These are phyloP conservation scores for Schizopora paradoxa DNA, from an alignment of 1,284 basidiomycete species.

Conservation along the genomic window DNA sequence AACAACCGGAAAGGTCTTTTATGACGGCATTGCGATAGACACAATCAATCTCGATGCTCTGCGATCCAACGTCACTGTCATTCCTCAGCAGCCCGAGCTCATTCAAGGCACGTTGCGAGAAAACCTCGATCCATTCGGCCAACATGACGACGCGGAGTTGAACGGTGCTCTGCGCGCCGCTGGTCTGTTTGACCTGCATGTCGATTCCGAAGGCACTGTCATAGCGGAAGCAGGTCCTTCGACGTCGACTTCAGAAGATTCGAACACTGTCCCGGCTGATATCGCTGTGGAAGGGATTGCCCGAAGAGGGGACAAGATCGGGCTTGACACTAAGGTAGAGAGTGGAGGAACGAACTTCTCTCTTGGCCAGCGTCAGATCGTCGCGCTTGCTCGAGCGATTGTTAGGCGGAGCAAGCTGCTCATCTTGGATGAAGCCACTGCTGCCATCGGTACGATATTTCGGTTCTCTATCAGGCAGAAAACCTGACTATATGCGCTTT, in stretches of 20 bases:
- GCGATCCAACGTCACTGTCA: slow-evolving; percentile 40
- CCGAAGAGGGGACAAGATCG: background rate
- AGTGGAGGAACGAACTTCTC: slow-evolving; percentile 24
- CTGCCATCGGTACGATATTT: slow-evolving; percentile 17
- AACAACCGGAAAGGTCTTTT: slow-evolving; percentile 34
- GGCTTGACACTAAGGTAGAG: slow-evolving; percentile 1
- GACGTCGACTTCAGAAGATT: background rate
- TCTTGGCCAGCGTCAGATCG: slow-evolving; percentile 24
- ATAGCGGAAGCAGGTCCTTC: background rate
- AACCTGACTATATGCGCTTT: slow-evolving; percentile 1
- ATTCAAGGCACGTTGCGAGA: slow-evolving; percentile 21
- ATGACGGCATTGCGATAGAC: slow-evolving; percentile 27
- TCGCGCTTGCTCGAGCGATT: slow-evolving; percentile 31
- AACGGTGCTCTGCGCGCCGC: slow-evolving; percentile 43
- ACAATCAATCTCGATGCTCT: slow-evolving; percentile 39
- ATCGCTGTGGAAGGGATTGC: background rate
- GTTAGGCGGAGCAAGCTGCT: slow-evolving; percentile 26
- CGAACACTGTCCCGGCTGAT: too few relatives aligned
- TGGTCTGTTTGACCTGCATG: slow-evolving; percentile 28
- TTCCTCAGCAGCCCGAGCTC: slow-evolving; percentile 40
- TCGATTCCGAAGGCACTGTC: slow-evolving; percentile 7
- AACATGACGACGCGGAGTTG: slow-evolving; percentile 42
- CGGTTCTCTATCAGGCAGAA: background rate
- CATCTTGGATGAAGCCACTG: slow-evolving; percentile 21
- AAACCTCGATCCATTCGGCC: slow-evolving; percentile 35